Conservation (phyloP, 2,329 filamentous ascomycete species). For the Diplodia corticola region DNA sequence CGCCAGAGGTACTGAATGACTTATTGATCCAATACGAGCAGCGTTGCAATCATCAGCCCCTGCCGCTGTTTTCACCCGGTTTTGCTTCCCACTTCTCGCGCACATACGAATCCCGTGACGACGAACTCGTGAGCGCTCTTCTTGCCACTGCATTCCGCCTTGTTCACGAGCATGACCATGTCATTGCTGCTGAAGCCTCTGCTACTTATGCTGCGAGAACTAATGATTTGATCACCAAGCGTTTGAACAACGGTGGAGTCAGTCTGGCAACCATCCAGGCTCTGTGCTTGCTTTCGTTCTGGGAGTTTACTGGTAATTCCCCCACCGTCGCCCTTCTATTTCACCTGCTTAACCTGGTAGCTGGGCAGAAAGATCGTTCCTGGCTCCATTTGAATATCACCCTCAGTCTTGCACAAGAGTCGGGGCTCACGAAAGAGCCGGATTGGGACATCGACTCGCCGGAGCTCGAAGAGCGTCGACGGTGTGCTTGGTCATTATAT, state of each 20-base stretch:
- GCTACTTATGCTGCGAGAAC: neutral
- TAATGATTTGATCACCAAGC: neutral
- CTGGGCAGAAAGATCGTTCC: neutral
- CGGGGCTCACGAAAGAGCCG: neutral
- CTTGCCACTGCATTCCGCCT: neutral
- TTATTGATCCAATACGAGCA: neutral
- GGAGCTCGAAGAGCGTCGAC: slow-evolving; percentile 1
- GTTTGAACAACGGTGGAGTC: neutral
- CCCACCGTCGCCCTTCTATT: neutral
- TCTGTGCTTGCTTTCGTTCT: slow-evolving; percentile 1
- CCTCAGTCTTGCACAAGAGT: neutral
- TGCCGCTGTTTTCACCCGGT: neutral
- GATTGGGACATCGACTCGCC: neutral
- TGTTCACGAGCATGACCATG: neutral
- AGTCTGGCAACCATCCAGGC: neutral
- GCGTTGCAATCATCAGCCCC: slow-evolving; percentile 6
- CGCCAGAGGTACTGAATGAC: neutral
- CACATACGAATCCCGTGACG: neutral
- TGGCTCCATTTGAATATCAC: neutral
- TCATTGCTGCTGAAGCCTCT: neutral
- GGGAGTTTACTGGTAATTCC: neutral
- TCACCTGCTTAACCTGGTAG: neutral
- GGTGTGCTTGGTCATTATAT: slow-evolving; percentile 3
- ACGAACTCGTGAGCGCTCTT: neutral
- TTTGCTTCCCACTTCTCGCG: neutral